A percentile compares a stretch with the other conserved stretches of the same genome.
Evolutionary conservation across 2,329 filamentous ascomycete genomes (phyloP).

Genomic region (Epichloe festucae): DNA sequence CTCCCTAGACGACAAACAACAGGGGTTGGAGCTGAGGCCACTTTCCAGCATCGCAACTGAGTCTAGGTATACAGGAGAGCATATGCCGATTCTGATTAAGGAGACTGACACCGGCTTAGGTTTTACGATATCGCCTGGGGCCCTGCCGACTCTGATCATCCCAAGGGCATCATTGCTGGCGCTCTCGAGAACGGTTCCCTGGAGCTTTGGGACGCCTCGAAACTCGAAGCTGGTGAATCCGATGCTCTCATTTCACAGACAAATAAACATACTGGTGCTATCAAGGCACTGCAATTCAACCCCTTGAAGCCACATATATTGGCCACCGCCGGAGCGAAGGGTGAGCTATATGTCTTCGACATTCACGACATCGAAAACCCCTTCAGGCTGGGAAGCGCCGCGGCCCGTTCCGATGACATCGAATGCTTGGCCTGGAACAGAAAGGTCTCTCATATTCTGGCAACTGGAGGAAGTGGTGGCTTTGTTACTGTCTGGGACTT

Average conservation of each 20-base stretch:
- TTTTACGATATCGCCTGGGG: constrained; percentile 98
- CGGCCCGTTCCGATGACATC: constrained; percentile 84
- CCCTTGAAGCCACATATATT: constrained; percentile 81
- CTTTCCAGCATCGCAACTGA: constrained; percentile 75
- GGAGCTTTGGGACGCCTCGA: constrained; percentile 82
- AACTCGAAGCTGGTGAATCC: constrained; percentile 41
- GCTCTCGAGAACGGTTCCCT: constrained; percentile 89
- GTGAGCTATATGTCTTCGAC: constrained; percentile 93
- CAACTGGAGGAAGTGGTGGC: constrained; percentile 82
- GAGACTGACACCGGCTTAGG: constrained; percentile 32
- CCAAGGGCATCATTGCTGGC: constrained; percentile 83
- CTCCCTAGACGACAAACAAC: constrained; percentile 62
- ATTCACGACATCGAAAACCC: constrained; percentile 80
- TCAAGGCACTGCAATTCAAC: constrained; percentile 96
- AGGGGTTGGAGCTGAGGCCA: constrained; percentile 74
- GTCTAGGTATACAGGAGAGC: constrained; percentile 52
- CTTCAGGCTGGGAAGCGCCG: constrained; percentile 76
- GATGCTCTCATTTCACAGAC: constrained; percentile 79
- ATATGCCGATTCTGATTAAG: background rate
- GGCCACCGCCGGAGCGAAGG: constrained; percentile 85
- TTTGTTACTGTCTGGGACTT: constrained; percentile 98
- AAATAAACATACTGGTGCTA: constrained; percentile 79
- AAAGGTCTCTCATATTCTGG: constrained; percentile 91
- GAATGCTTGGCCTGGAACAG: constrained; percentile 98
- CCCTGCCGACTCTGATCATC: constrained; percentile 62